Percentiles rank a stretch among this genome's conserved stretches.
Conservation (phyloP, 306 rosid species). For the Cicer chorassanicum region DNA sequence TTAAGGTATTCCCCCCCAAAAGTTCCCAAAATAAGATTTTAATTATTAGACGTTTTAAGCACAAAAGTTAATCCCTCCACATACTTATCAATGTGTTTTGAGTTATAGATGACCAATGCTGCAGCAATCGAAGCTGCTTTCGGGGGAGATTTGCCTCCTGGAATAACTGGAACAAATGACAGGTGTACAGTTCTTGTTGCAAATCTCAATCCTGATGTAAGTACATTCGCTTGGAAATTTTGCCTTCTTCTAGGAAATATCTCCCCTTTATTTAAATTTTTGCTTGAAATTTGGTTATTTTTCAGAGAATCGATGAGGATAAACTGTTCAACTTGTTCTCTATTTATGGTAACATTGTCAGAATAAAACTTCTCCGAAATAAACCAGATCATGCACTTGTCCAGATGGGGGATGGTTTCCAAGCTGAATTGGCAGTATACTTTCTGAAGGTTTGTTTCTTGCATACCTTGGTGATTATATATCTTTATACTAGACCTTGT, state of each 20-base stretch:
- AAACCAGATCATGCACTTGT: slow-evolving; percentile 98
- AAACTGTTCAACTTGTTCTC: slow-evolving; percentile 96
- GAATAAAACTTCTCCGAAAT: slow-evolving; percentile 92
- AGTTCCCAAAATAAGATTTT: background rate
- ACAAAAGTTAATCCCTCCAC: background rate
- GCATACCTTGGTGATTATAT: slow-evolving; percentile 15
- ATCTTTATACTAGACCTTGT: slow-evolving; percentile 4
- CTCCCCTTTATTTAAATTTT: background rate
- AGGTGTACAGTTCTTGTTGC: slow-evolving; percentile 94
- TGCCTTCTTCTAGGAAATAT: slow-evolving; percentile 1
- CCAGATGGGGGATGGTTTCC: slow-evolving; percentile 99
- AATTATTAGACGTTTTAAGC: background rate
- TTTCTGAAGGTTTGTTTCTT: slow-evolving; percentile 80
- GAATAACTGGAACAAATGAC: slow-evolving; percentile 93
- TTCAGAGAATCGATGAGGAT: slow-evolving; percentile 96
- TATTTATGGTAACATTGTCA: slow-evolving; percentile 92
- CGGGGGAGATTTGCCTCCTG: slow-evolving; percentile 98
- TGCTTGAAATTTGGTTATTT: slow-evolving; percentile 47
- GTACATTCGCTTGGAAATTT: slow-evolving; percentile 40
- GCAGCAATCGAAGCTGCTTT: slow-evolving; percentile 93
- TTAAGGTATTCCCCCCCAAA: background rate
- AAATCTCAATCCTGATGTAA: slow-evolving; percentile 91
- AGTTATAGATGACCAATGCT: slow-evolving; percentile 80
- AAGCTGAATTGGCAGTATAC: slow-evolving; percentile 95
- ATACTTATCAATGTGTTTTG: slow-evolving; percentile 24